Percentiles rank a stretch among this genome's conserved stretches.
Conservation (phyloP, 306 rosid genomes). For the Ziziphus jujuba region DNA sequence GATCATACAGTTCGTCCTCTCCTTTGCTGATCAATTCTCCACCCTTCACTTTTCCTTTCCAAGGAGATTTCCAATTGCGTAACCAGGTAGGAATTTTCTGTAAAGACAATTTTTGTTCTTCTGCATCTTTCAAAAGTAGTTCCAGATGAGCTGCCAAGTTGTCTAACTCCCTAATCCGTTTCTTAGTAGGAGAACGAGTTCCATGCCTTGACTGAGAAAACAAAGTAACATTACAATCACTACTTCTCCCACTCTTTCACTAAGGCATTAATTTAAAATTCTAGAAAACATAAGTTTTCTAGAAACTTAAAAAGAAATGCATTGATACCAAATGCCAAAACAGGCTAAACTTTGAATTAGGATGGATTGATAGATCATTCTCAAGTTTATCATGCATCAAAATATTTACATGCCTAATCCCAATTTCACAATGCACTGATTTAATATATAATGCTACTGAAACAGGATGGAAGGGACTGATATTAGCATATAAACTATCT, state of each 20-base stretch:
- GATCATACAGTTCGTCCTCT: constrained; percentile 75
- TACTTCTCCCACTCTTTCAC: background rate
- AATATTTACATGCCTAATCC: background rate
- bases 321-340: background rate
- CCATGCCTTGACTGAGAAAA: constrained; percentile 89
- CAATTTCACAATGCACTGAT: too few species aligned
- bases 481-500: background rate
- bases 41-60: constrained; percentile 77
- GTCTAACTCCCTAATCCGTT: constrained; percentile 63
- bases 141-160: constrained; percentile 50
- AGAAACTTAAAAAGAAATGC: background rate
- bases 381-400: background rate
- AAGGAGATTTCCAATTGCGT: constrained; percentile 77
- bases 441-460: background rate
- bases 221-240: constrained; percentile 13
- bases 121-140: constrained; percentile 51
- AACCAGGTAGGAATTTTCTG: constrained; percentile 73
- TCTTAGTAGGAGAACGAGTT: constrained; percentile 87
- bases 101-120: constrained; percentile 42
- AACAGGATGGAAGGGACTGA: background rate
- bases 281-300: background rate
- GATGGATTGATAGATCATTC: too few species aligned
- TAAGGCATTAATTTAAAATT: background rate
- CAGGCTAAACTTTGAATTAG: too few species aligned
- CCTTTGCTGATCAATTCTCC: constrained; percentile 70